Evolutionary conservation across 75 land plant species (phyloP).

Genomic region (Picea glauca): DNA sequence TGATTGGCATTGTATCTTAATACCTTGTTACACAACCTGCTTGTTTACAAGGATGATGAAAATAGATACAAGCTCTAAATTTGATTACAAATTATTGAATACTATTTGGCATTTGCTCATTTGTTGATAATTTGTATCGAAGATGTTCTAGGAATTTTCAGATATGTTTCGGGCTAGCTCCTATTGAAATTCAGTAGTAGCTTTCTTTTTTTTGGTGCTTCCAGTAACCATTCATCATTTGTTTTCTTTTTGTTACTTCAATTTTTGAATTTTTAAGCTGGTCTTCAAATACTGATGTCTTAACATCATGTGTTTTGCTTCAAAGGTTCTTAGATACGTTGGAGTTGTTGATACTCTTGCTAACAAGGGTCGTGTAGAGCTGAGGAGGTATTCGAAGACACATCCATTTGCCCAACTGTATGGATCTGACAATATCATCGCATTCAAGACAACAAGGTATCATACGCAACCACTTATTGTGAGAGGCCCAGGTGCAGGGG

Average conservation of each 20-base stretch:
- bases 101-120: too few relatives aligned
- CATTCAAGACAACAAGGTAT: slow-evolving; percentile 84
- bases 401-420: slow-evolving; percentile 94
- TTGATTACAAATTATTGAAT: too few relatives aligned
- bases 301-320: slow-evolving; percentile 2
- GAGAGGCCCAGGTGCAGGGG: slow-evolving; percentile 97
- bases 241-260: not conserved
- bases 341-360: slow-evolving; percentile 81
- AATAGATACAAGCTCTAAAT: not conserved
- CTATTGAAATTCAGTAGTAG: not conserved
- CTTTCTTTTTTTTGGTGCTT: not conserved
- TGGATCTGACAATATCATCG: slow-evolving; percentile 92
- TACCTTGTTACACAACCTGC: not conserved
- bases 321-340: slow-evolving; percentile 90
- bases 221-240: not conserved
- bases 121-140: not conserved
- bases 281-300: not conserved
- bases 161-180: not conserved
- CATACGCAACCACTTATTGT: slow-evolving; percentile 79
- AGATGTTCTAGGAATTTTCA: not conserved
- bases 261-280: not conserved
- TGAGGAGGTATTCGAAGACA: slow-evolving; percentile 62
- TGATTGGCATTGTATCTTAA: not conserved
- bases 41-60: not conserved
- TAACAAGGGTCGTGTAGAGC: slow-evolving; percentile 57